phyloP scores from a whole-genome alignment of 805 yeast genomes.

The Myxozyma sirexii region DNA sequence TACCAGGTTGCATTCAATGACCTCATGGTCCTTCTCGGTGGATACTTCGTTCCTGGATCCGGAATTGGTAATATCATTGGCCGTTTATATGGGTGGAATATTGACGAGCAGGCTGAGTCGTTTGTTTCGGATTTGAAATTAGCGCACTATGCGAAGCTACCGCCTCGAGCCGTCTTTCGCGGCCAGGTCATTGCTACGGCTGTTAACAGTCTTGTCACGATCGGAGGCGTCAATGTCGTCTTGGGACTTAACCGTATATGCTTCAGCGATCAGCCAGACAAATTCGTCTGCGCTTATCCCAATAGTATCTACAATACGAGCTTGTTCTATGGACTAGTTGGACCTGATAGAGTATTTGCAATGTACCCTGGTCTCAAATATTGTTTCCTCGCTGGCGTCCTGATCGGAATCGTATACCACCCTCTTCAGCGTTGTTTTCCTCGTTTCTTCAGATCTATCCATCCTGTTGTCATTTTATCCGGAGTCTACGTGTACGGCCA shows the following conservation, averaged over 20 bases:
- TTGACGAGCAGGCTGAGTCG: conserved; percentile 51
- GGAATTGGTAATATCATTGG: conserved; percentile 53
- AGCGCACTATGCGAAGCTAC: conserved; percentile 57
- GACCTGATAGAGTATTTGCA: conserved; percentile 53
- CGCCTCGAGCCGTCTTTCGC: conserved; percentile 54
- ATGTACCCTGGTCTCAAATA: conserved; percentile 33
- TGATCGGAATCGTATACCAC: conserved; percentile 23
- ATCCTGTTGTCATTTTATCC: conserved; percentile 34
- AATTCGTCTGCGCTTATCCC: conserved; percentile 49
- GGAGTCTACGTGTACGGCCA: conserved; percentile 29
- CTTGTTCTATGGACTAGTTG: conserved; percentile 61
- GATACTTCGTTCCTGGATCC: conserved; percentile 66
- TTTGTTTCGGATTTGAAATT: conserved; percentile 47
- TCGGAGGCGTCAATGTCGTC: conserved; percentile 48
- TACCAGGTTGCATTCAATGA: conserved; percentile 62
- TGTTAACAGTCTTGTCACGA: conserved; percentile 57
- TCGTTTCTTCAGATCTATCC: conserved; percentile 11
- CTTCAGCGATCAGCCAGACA: conserved; percentile 43
- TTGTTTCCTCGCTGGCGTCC: conserved; percentile 32
- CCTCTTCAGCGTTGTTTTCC: conserved; percentile 16
- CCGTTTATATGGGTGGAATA: conserved; percentile 52
- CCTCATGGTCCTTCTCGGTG: conserved; percentile 62
- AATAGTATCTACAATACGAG: conserved; percentile 54
- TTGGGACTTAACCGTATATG: conserved; percentile 50
- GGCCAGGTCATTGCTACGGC: conserved; percentile 57